Base-by-base conservation (phyloP, 2,329 filamentous ascomycete genomes). In the Annulohypoxylon truncatum region DNA sequence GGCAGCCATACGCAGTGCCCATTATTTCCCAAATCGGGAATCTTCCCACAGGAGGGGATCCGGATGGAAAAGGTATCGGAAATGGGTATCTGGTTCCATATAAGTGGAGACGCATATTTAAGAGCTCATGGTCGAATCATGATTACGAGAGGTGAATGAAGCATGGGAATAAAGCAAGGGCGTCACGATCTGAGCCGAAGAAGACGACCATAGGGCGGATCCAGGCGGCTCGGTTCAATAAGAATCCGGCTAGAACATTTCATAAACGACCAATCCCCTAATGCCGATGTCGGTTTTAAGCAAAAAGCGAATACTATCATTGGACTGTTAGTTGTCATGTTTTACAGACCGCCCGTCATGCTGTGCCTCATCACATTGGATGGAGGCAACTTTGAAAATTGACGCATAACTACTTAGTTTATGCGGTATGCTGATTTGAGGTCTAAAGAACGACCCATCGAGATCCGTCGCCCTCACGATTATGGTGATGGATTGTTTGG, bases 251-350 rank as follows among this genome's bases (percentile, higher is more conserved):
- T 8, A 28, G 13, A 28, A 4, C 8, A 46, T 4, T 4, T 6
- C 3, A 22, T 8, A 42, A 29, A 26, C 15, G 29, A 5, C 35
- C 29, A 62, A 57, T 57, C n/a, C 18, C 52, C 26, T 62, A 57
- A 52, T 29, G 4, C 60, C 60, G 60, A 62, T 57, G 26, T 56
- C 59, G 59, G 59, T 35, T 42, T 61, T 61, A 24, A 61, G 40
- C 29, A 26, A 40, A 48, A 38, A 52, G 15, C 18, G 31, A 18
- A 2, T 24, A 1, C n/a, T 38, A 12, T 59, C 8, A 48, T 54
- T 55, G 50, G 42, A 5, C n/a, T 46, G 9, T 46, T 31, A 6
- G n/a, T 51, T 28, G 15, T 52, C 24, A 42, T 10, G 7, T 29
- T 10, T 22, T 26, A 29, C 38, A 55, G 52, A 22, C 26, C 38